These are phyloP conservation scores for Moniliella sp. DNA, from an alignment of 1,284 basidiomycete genomes.

Conservation along the genomic window DNA sequence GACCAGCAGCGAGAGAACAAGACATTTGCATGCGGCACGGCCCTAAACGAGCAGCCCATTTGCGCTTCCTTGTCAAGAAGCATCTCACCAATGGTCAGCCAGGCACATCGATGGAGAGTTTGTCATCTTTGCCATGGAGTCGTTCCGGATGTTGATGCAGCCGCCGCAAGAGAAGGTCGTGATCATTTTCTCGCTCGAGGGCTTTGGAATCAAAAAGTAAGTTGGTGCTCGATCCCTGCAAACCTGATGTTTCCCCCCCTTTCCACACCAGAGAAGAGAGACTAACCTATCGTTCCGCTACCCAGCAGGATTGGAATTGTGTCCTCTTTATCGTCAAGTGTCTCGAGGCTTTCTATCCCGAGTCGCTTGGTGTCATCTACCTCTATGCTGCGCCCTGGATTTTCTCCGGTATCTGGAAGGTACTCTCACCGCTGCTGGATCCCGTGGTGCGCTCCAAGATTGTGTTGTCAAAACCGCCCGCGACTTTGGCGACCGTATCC, in stretches of 20 bases:
- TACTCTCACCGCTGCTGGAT: slow-evolving; percentile 29
- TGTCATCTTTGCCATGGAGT: slow-evolving; percentile 30
- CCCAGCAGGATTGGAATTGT: slow-evolving; percentile 33
- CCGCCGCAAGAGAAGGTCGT: slow-evolving; percentile 28
- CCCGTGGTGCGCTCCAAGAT: slow-evolving; percentile 32
- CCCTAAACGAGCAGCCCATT: slow-evolving; percentile 24
- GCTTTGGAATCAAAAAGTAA: slow-evolving; percentile 34
- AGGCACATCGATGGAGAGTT: no score
- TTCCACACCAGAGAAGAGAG: no score
- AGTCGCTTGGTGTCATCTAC: slow-evolving; percentile 31
- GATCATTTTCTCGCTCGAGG: slow-evolving; percentile 29
- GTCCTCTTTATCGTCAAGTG: slow-evolving; percentile 32
- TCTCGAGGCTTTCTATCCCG: slow-evolving; percentile 31
- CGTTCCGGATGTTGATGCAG: slow-evolving; percentile 21
- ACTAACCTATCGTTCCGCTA: no score
- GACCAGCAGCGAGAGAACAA: slow-evolving; percentile 33
- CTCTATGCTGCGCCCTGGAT: slow-evolving; percentile 32
- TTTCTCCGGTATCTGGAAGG: slow-evolving; percentile 33
- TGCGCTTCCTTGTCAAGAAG: no score
- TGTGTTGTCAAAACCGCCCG: slow-evolving; percentile 20
- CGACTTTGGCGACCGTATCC: slow-evolving; percentile 1
- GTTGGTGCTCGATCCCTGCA: slow-evolving; percentile 3
- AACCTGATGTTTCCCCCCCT: no score
- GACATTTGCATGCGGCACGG: slow-evolving; percentile 31
- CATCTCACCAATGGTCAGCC: no score